These are phyloP conservation scores for Globisporangium spinosum DNA, from an alignment of 352 stramenopile species.

Conservation along the genomic window DNA sequence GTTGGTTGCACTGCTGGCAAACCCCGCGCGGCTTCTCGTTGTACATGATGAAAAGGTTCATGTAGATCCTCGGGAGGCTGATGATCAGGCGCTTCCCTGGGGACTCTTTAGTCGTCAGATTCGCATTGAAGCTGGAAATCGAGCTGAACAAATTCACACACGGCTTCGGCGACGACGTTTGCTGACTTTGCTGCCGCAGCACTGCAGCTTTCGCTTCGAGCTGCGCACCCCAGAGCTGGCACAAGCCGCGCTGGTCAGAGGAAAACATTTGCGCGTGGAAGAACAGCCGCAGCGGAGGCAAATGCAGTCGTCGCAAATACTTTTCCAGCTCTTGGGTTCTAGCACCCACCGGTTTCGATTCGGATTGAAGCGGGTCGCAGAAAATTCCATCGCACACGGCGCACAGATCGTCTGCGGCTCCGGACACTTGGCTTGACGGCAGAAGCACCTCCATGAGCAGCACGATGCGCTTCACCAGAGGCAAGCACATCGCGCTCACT, in stretches of 20 bases:
- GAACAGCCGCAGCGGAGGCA: constrained; percentile 64
- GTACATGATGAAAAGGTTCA: constrained; percentile 81
- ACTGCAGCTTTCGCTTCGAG: constrained; percentile 71
- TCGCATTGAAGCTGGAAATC: background rate
- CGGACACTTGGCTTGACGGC: constrained; percentile 19
- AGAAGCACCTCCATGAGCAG: constrained; percentile 56
- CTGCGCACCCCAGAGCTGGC: constrained; percentile 70
- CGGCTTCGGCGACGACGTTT: background rate
- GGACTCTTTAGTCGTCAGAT: constrained; percentile 10
- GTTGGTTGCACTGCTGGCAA: constrained; percentile 53
- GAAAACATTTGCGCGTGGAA: constrained; percentile 65
- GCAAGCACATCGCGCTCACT: constrained; percentile 43
- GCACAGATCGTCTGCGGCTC: constrained; percentile 25
- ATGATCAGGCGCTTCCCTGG: constrained; percentile 28
- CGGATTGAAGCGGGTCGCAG: constrained; percentile 9
- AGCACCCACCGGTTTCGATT: background rate
- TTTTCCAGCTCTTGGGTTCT: constrained; percentile 30
- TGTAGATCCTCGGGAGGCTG: constrained; percentile 64
- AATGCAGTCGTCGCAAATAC: constrained; percentile 53
- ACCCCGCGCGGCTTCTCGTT: constrained; percentile 55
- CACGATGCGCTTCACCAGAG: constrained; percentile 56
- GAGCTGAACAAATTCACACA: constrained; percentile 2
- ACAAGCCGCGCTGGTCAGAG: constrained; percentile 48
- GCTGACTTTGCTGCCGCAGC: constrained; percentile 29
- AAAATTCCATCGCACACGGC: constrained; percentile 70